Evolutionary conservation across 2,329 filamentous ascomycete genomes (phyloP).

Genomic region (Xylaria sp.): DNA sequence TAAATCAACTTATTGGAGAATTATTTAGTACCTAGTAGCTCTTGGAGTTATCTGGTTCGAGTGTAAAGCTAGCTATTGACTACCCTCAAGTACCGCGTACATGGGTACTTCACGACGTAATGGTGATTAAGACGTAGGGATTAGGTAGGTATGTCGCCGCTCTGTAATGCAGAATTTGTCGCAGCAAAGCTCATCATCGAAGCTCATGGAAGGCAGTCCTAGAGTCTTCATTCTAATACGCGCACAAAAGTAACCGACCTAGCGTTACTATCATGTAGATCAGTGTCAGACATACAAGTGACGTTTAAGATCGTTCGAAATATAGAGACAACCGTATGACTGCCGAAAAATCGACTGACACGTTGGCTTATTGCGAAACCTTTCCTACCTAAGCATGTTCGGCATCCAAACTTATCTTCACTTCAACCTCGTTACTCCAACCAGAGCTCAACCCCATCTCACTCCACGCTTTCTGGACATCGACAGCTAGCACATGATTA

Average conservation of each 20-base stretch:
- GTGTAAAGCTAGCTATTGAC: neutral
- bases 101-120: neutral
- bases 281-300: neutral
- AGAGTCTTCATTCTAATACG: neutral
- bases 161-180: neutral
- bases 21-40: neutral
- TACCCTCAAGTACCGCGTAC: neutral
- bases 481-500: slow-evolving; percentile 75
- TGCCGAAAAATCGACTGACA: neutral
- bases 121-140: neutral
- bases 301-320: neutral
- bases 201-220: neutral
- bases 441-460: slow-evolving; percentile 74
- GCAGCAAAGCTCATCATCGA: too few relatives aligned
- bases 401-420: slow-evolving; percentile 68
- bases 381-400: slow-evolving; percentile 45
- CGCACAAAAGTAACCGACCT: neutral
- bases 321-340: neutral
- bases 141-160: neutral
- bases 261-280: neutral
- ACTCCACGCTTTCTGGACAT: slow-evolving; percentile 80
- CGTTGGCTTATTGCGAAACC: neutral
- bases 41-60: neutral
- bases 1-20: neutral
- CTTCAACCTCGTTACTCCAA: slow-evolving; percentile 82